A percentile compares a stretch with the other conserved stretches of the same genome.
Evolutionary conservation across 352 stramenopile genomes (phyloP).

Genomic region (Nothophytophthora sp.): DNA sequence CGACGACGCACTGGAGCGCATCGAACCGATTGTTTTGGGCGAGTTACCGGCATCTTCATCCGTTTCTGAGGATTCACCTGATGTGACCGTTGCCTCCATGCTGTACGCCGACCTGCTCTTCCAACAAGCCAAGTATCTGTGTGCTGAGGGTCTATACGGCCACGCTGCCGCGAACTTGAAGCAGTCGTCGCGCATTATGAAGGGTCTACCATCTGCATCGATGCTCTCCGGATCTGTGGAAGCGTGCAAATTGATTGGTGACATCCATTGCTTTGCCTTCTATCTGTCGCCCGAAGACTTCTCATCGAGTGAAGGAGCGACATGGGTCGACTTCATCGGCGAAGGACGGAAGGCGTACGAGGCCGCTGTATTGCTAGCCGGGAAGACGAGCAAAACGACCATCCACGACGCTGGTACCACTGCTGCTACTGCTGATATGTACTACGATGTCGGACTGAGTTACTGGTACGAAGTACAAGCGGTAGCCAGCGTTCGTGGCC

Average conservation of each 20-base stretch:
- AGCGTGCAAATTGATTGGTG: conserved; percentile 70
- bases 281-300: conserved; percentile 79
- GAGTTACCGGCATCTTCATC: conserved; percentile 9
- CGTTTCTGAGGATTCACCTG: conserved; percentile 9
- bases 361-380: conserved; percentile 24
- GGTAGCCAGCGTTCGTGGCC: conserved; percentile 28
- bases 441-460: conserved; percentile 72
- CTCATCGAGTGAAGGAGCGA: conserved; percentile 20
- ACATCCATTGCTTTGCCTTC: conserved; percentile 84
- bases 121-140: conserved; percentile 76
- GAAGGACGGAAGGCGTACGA: conserved; percentile 61
- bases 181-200: conserved; percentile 58
- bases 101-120: conserved; percentile 76
- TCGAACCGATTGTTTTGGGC: conserved; percentile 42
- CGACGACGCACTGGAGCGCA: conserved; percentile 67
- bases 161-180: conserved; percentile 63
- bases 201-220: conserved; percentile 27
- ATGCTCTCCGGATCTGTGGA: conserved; percentile 32
- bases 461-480: conserved; percentile 82
- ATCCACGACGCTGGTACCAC: conserved; percentile 4
- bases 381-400: conserved; percentile 9
- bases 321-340: conserved; percentile 68
- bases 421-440: conserved; percentile 34
- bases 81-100: conserved; percentile 44
- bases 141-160: conserved; percentile 74